These are phyloP conservation scores for Chloris gayana DNA, from an alignment of 176 grass and related monocot species.

Conservation along the genomic window DNA sequence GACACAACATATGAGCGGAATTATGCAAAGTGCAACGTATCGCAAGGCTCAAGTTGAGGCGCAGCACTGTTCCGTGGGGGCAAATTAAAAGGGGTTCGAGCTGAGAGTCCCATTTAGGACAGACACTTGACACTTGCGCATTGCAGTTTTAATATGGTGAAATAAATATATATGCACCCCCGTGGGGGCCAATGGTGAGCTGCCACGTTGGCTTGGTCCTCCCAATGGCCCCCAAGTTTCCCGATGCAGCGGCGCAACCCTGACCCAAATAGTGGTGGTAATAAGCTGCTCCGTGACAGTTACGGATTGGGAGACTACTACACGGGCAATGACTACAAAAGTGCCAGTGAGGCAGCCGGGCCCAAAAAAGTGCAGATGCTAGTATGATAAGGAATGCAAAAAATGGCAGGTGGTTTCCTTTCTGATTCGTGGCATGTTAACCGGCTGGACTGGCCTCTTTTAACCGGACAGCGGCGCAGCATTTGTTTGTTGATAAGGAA, in stretches of 20 bases:
- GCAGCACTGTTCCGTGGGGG: not conserved
- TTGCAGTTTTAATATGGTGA: no score
- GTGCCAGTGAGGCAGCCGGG: not conserved
- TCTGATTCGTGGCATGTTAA: not conserved
- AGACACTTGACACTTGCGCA: not conserved
- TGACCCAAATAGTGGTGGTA: no score
- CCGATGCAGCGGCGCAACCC: not conserved
- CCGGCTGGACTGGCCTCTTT: slow-evolving; percentile 24
- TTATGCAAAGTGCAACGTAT: slow-evolving; percentile 14
- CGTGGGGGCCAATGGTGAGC: not conserved
- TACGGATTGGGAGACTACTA: not conserved
- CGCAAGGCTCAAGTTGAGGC: slow-evolving; percentile 16
- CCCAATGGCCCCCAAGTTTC: not conserved
- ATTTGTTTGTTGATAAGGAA: slow-evolving; percentile 24
- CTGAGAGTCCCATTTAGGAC: not conserved
- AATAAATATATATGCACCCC: no score
- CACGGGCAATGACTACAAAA: not conserved
- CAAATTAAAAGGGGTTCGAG: not conserved
- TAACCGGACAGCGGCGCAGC: slow-evolving; percentile 44
- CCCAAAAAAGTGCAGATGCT: slow-evolving; percentile 14
- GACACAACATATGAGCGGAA: slow-evolving; percentile 20
- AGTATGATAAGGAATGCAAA: not conserved
- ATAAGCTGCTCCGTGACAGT: not conserved
- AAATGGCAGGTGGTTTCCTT: not conserved
- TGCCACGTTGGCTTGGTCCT: not conserved